Base-by-base conservation (phyloP, 2,329 filamentous ascomycete species). In the Onygena corvina region DNA sequence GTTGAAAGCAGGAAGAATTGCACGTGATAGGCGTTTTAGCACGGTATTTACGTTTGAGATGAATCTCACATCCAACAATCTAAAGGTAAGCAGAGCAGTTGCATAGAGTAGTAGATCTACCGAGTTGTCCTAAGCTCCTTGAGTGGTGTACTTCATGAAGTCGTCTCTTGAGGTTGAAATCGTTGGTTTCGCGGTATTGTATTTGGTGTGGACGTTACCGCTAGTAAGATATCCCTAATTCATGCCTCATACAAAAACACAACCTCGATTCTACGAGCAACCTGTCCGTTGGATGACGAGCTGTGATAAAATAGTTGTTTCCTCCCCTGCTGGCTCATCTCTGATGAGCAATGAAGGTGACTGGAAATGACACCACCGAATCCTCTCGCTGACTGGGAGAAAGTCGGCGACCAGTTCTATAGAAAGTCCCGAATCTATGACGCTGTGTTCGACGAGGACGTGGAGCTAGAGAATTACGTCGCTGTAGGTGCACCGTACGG, bases 341-440 rank as follows among this genome's bases (percentile, higher is more conserved):
- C 20, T 16, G 20, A 7, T 25, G n/a, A 42, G 38, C 21, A 25
- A 42, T 42, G 38, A 42, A 42, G 21, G 23, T 8, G 23, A n/a
- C n/a, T 42, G 21, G 16, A 20, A 42, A 42, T 42, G 38, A 42
- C 38, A 14, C 38, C 38, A 16, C 69, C 71, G 53, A 81, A 80
- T 61, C 77, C 89, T 61, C 86, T 86, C 59, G 84, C 86, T 60
- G 86, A 90, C 67, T 98, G 92, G 92, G 88, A 94, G 73, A 84
- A 80, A 67, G 80, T 96, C 57, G 92, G 87, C 63, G 85, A 93
- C 68, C 83, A 80, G 61, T 96, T 93, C 75, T 98, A 96, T 72
- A 86, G 90, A 66, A 95, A 94, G 72, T 82, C 86, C 50, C 85
- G 90, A 67, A 79, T 94, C 53, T 98, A 96, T 73, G 89, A 88